Conservation (phyloP, 192 early-diverging fungal genomes). For the Paraglomus brasilianum region DNA sequence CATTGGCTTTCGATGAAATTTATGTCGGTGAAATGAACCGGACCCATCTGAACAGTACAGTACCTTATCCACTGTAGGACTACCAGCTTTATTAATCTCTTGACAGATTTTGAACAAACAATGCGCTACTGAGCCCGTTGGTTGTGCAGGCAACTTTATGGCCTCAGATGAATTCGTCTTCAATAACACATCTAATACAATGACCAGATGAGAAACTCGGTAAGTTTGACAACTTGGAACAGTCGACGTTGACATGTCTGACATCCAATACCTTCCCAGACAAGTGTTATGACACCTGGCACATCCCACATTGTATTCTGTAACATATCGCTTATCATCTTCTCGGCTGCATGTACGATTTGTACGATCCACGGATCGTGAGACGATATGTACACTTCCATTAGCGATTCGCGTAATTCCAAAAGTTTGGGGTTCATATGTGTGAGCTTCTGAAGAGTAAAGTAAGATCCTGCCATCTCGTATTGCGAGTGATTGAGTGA, state of each 20-base stretch:
- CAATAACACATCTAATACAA: background rate
- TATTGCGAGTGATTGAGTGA: constrained; percentile 7
- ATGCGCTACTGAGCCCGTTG: constrained; percentile 41
- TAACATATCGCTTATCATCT: constrained; percentile 34
- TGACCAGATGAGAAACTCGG: too few relatives aligned
- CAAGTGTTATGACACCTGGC: constrained; percentile 37
- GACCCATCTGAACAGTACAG: background rate
- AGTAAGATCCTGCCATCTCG: background rate
- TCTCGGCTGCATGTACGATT: constrained; percentile 27
- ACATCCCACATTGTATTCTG: constrained; percentile 42
- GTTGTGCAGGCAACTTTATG: constrained; percentile 44
- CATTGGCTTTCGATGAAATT: too few relatives aligned
- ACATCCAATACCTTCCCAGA: constrained; percentile 50
- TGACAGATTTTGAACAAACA: constrained; percentile 44
- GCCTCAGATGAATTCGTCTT: constrained; percentile 11
- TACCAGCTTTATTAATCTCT: constrained; percentile 46
- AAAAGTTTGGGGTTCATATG: constrained; percentile 34
- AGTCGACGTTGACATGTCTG: too few relatives aligned
- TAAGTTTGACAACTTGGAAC: too few relatives aligned
- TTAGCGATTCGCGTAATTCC: constrained; percentile 33
- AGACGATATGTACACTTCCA: constrained; percentile 40
- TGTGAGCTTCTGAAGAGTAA: background rate
- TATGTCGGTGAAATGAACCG: too few relatives aligned
- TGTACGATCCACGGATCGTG: constrained; percentile 47
- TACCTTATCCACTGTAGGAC: constrained; percentile 52